Base-by-base conservation (phyloP, 2,329 filamentous ascomycete species). In the Cladosporium halotolerans region DNA sequence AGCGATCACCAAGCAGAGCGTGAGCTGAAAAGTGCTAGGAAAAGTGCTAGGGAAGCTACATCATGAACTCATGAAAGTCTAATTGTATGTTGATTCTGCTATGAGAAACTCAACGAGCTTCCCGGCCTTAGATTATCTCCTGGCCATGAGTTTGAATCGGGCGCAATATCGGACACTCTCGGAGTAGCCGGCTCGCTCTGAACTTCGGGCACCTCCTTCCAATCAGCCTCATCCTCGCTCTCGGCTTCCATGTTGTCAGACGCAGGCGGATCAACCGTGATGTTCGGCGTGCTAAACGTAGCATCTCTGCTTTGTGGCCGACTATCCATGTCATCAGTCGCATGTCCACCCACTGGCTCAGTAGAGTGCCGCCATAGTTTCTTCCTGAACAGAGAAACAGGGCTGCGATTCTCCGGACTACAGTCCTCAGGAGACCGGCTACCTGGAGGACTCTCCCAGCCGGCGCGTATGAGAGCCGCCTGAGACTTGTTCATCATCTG, bases 151-250 rank as follows among this genome's bases (percentile, higher is more conserved):
- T 18, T 39, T 31, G 48, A 51, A 3, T 40, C 48, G 11, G 44
- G 31, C 2, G 40, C 40, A 43, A 73, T 70, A 28, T 72, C 62
- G 11, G 67, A 70, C 0, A 73, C 73, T 19, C 68, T 69, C 0
- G 73, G 73, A 9, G 73, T 74, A 2, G 71, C 69, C 23, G 73
- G 72, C 0, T 72, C 70, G 31, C 72, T 74, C 56, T 73, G 72
- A 8, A 71, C 73, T 36, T 52, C 45, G 23, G 50, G 45, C 19
- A 41, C 47, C n/a, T 48, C 49, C 31, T 54, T 39, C 47, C 51
- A 45, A 9, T 54, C 56, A 33, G 54, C 53, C 3, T 57, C 49
- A 2, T 59, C 61, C 16, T 65, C 62, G 16, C 55, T 39, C 14
- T 62, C 44, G 38, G 46, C 55, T 1, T 48, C 54, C 19, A 28